phyloP scores from a whole-genome alignment of 306 rosid genomes.

The Gleditsia sinensis region DNA sequence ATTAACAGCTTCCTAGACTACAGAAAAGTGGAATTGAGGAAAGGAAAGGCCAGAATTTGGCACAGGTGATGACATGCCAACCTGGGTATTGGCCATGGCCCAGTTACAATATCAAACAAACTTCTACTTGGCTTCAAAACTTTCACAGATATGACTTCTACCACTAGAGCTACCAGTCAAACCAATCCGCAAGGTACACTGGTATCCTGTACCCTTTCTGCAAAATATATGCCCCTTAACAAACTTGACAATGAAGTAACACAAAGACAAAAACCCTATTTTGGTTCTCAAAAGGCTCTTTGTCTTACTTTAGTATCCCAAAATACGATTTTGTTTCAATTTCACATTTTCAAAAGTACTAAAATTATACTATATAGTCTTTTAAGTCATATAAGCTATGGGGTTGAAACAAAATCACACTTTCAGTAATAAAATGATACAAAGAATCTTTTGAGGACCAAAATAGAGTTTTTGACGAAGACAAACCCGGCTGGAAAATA shows the following conservation, averaged over 20 bases:
- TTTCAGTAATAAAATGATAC: too few species aligned
- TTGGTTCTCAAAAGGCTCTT: too few species aligned
- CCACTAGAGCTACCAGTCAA: conserved; percentile 43
- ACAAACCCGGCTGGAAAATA: conserved; percentile 48
- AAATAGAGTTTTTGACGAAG: too few species aligned
- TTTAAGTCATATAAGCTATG: too few species aligned
- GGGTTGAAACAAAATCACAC: too few species aligned
- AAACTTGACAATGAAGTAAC: conserved; percentile 16
- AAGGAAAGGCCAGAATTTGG: conserved; percentile 15
- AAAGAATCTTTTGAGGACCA: too few species aligned
- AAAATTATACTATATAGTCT: too few species aligned
- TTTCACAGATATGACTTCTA: conserved; percentile 31
- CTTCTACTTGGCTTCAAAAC: conserved; percentile 37
- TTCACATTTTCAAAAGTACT: too few species aligned
- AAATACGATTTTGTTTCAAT: too few species aligned
- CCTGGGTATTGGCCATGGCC: conserved; percentile 35
- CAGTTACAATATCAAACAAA: conserved; percentile 30
- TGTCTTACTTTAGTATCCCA: too few species aligned
- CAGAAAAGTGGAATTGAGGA: conserved; percentile 17
- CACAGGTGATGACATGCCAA: not conserved
- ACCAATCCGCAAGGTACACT: conserved; percentile 33
- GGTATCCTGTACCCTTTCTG: conserved; percentile 46
- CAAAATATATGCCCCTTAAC: conserved; percentile 30
- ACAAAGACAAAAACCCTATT: too few species aligned
- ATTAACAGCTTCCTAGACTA: conserved; percentile 1